Base-by-base conservation (phyloP, 805 yeast genomes). In the Candida ficus region DNA sequence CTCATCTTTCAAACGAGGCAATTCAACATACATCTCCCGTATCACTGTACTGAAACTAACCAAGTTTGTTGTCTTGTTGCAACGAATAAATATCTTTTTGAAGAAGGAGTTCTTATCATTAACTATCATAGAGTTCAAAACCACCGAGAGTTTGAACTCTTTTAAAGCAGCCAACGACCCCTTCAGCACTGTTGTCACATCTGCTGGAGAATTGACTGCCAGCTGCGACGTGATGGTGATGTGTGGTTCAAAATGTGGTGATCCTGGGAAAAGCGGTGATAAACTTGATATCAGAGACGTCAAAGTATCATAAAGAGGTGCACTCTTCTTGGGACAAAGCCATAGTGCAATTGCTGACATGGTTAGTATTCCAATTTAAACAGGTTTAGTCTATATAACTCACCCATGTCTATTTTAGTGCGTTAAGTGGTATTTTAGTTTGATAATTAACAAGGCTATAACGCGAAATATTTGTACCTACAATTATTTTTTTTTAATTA, bases 211-310 rank as follows among this genome's bases (percentile, higher is more conserved):
- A 20, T 66, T 59, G 21, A 80, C 63, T 2, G 60, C 64, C 25
- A 85, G 64, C 42, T 76, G 72, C n/a, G 87, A 71, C 3, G 88
- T 77, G 21, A 85, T 68, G 2, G 95, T 86, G 27, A 86, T 69
- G 56, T 85, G 95, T 4, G 95, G 95, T 46, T 76, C 83, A 50
- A 84, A 79, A 23, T 53, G 57, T 2, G 83, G 83, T 1, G 88
- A 78, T 38, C 78, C 82, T 10, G 84, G 83, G 53, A 85, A 83
- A n/a, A 83, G 63, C 1, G 90, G 80, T 32, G 73, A 75, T 27
- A 85, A 59, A 9, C 88, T 79, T n/a, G 72, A 64, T 59, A 81
- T 80, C 28, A 82, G 64, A 16, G 83, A 74, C 12, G 66, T 62
- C 18, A 85, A 58, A 35, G 76, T 75, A 37, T 80, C 85, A 50